Conservation (phyloP, 148 eudicot species). For the Pouteria glomerata region DNA sequence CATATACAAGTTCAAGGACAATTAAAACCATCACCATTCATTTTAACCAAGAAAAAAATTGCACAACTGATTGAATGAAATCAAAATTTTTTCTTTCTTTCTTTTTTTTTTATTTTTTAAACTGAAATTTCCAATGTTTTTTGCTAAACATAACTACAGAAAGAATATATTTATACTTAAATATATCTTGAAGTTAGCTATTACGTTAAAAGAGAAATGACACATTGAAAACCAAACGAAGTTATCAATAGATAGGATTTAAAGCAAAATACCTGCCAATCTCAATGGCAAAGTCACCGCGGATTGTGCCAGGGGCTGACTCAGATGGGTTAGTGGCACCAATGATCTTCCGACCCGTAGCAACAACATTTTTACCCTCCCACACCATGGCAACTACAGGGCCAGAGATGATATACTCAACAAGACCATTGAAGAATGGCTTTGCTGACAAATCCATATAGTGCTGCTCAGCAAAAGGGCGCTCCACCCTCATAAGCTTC, state of each 20-base stretch:
- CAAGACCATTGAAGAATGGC: constrained; percentile 81
- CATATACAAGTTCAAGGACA: too few relatives aligned
- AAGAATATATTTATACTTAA: background rate
- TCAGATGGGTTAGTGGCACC: constrained; percentile 93
- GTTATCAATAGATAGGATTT: too few relatives aligned
- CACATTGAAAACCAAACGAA: too few relatives aligned
- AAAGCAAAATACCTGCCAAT: constrained; percentile 99
- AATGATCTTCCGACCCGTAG: constrained; percentile 80
- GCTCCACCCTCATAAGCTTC: constrained; percentile 69
- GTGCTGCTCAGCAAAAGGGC: constrained; percentile 82
- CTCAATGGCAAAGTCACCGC: constrained; percentile 91
- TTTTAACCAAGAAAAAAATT: too few relatives aligned
- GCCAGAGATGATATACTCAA: constrained; percentile 85
- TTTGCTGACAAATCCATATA: constrained; percentile 79
- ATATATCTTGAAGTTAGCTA: too few relatives aligned
- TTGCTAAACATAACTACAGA: too few relatives aligned
- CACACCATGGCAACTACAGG: constrained; percentile 97
- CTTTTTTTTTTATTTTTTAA: too few relatives aligned
- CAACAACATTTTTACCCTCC: constrained; percentile 85
- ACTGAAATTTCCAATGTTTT: too few relatives aligned
- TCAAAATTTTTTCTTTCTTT: too few relatives aligned
- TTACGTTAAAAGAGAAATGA: too few relatives aligned
- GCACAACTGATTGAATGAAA: too few relatives aligned
- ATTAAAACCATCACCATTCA: too few relatives aligned
- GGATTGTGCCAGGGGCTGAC: constrained; percentile 93